A percentile compares a stretch with the other conserved stretches of the same genome.
Conservation (phyloP, 2,329 filamentous ascomycete genomes). For the Fusarium duplospermum region DNA sequence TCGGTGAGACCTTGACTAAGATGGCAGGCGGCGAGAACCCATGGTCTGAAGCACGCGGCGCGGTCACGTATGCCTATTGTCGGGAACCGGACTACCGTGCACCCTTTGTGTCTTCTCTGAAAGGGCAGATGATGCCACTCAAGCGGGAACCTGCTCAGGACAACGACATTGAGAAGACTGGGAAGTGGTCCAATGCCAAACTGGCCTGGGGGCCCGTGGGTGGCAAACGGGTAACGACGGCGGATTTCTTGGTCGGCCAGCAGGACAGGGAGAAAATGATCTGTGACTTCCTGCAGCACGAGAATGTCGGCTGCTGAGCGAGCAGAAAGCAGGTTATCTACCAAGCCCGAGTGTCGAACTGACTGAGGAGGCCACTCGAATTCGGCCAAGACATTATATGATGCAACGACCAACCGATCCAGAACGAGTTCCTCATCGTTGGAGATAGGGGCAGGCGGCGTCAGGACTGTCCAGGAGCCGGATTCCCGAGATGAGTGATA, state of each 20-base stretch:
- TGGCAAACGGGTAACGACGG: slow-evolving; percentile 64
- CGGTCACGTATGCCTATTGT: slow-evolving; percentile 24
- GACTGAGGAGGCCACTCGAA: slow-evolving; percentile 59
- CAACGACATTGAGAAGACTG: slow-evolving; percentile 69
- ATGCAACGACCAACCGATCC: slow-evolving; percentile 55
- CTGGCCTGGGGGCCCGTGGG: slow-evolving; percentile 67
- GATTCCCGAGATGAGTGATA: slow-evolving; percentile 16
- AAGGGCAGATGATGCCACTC: slow-evolving; percentile 67
- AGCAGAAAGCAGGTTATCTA: slow-evolving; percentile 57
- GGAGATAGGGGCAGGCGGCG: background rate
- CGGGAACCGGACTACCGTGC: slow-evolving; percentile 60
- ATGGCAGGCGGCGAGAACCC: slow-evolving; percentile 69
- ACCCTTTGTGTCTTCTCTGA: slow-evolving; percentile 67
- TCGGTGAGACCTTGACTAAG: slow-evolving; percentile 71
- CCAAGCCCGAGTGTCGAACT: slow-evolving; percentile 55
- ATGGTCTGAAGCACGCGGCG: slow-evolving; percentile 46
- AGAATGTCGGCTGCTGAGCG: slow-evolving; percentile 60
- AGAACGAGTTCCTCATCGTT: background rate
- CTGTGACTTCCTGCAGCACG: slow-evolving; percentile 73
- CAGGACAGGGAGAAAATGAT: slow-evolving; percentile 69
- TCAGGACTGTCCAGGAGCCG: slow-evolving; percentile 12
- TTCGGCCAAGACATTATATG: slow-evolving; percentile 66
- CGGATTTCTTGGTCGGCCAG: slow-evolving; percentile 60
- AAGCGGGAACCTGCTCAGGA: slow-evolving; percentile 68
- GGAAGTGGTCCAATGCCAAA: slow-evolving; percentile 65